Base-by-base conservation (phyloP, 148 eudicot species). In the Arbutus unedo region DNA sequence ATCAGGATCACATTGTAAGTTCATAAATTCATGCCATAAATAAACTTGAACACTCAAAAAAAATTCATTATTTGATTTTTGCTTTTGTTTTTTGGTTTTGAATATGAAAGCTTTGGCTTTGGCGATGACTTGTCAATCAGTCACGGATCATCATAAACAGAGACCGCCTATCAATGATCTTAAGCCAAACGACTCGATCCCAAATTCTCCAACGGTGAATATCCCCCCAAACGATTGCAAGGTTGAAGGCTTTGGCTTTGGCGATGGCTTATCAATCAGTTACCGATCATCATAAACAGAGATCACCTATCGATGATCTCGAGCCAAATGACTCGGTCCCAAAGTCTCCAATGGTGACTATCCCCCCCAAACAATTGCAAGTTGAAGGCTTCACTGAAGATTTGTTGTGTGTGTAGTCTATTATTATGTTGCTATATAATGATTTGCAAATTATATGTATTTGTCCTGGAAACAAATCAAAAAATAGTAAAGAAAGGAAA, bases 1-100 rank as follows among this genome's bases (percentile, higher is more conserved):
- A 90, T 54, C 88, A 86, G 48, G 98, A 93, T 90, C 97, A 95
- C 87, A 87, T 95, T 31, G 98, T 95, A 89, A 87, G 97, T 78
- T 54, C 25, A 13, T 3, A 3, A 45, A 5, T 53, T 79, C 25
- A 38, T 55, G 38, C 19, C 4, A 31, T 2, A 15, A 70, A 70
- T 48, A 31, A 31, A 31, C 38, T 31, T 1, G 1, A 31, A 31
- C 38, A 31, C 38, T 31, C 1, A 31, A 31, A 31, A 31, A 31
- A 31, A 31, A 31, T 31, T 1, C 38, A 31, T 31, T 31, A 31
- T 31, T 31, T 31, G 38, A 31, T 31, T 31, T 31, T 31, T 31
- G 38, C 1, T 76, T 50, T 53, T 50, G 5, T n/a, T 6, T 16
- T 41, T 4, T n/a, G 14, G 5, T 23, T 83, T 11, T 25, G 14